phyloP scores from a whole-genome alignment of 1,139 yeast species.

The Saccharomyces hybrid region DNA sequence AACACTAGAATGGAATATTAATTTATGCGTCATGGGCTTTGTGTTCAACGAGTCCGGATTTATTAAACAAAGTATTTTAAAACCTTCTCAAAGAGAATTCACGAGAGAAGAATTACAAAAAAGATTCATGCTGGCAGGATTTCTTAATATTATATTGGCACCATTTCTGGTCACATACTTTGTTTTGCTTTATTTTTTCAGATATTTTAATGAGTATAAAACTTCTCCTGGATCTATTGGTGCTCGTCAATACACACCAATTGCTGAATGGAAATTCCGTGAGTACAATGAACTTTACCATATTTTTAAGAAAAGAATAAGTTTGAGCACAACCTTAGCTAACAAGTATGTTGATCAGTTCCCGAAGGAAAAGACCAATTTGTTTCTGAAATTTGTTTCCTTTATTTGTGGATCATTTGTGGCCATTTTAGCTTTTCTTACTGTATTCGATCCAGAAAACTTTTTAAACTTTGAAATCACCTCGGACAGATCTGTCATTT shows the following conservation, averaged over 20 bases:
- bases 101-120: constrained; percentile 65
- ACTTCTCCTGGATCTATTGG: constrained; percentile 81
- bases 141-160: constrained; percentile 70
- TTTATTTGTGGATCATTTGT: constrained; percentile 85
- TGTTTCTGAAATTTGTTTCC: constrained; percentile 57
- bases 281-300: constrained; percentile 92
- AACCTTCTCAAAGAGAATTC: constrained; percentile 60
- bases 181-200: constrained; percentile 73
- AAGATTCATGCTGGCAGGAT: constrained; percentile 80
- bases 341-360: constrained; percentile 80
- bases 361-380: constrained; percentile 72
- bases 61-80: constrained; percentile 63
- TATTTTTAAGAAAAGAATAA: constrained; percentile 70
- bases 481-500: constrained; percentile 69
- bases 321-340: constrained; percentile 72
- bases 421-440: constrained; percentile 75
- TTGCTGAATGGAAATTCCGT: constrained; percentile 90
- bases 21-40: constrained; percentile 79
- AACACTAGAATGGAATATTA: constrained; percentile 90
- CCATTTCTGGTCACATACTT: constrained; percentile 84
- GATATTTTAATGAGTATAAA: constrained; percentile 88
- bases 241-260: constrained; percentile 84
- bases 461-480: constrained; percentile 86
- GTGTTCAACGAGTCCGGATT: constrained; percentile 82
- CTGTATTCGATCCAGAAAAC: constrained; percentile 86